Percentiles rank a stretch among this genome's conserved stretches.
phyloP scores from a whole-genome alignment of 345 rosid genomes.

The Dipteronia dyeriana region DNA sequence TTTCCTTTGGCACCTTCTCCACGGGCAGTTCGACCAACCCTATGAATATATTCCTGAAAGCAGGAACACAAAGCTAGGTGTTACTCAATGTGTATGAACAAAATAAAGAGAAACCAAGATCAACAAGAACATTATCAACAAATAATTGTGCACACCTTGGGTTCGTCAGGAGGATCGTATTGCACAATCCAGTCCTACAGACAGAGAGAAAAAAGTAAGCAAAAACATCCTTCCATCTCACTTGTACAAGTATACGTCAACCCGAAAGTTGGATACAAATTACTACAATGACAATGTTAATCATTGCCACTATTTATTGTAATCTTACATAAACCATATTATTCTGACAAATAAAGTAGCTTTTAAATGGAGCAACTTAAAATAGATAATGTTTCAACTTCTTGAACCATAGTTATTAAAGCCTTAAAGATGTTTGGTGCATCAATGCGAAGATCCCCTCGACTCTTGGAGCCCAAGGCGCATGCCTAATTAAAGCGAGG shows the following conservation, averaged over 20 bases:
- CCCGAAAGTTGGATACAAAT: background rate
- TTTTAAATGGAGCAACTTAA: background rate
- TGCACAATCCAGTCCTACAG: conserved; percentile 97
- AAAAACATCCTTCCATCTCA: background rate
- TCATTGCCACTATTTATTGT: background rate
- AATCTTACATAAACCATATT: background rate
- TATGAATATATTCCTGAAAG: conserved; percentile 91
- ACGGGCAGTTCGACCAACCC: conserved; percentile 99
- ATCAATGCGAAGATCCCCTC: too few species aligned
- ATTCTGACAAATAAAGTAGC: background rate
- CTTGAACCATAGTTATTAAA: background rate
- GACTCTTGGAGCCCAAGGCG: too few species aligned
- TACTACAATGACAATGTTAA: background rate
- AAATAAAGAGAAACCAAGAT: conserved; percentile 3
- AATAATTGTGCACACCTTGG: conserved; percentile 54
- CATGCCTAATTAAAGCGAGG: too few species aligned
- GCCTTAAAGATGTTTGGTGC: too few species aligned
- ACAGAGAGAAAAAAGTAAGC: conserved; percentile 5
- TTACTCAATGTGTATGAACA: conserved; percentile 10
- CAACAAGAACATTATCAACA: background rate
- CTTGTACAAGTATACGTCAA: background rate
- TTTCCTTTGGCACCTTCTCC: conserved; percentile 98
- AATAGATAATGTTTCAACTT: background rate
- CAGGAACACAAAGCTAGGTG: conserved; percentile 9
- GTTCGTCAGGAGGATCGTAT: conserved; percentile 98